These are phyloP conservation scores for Gentiana macrophylla DNA, from an alignment of 257 asterid species.

Conservation along the genomic window DNA sequence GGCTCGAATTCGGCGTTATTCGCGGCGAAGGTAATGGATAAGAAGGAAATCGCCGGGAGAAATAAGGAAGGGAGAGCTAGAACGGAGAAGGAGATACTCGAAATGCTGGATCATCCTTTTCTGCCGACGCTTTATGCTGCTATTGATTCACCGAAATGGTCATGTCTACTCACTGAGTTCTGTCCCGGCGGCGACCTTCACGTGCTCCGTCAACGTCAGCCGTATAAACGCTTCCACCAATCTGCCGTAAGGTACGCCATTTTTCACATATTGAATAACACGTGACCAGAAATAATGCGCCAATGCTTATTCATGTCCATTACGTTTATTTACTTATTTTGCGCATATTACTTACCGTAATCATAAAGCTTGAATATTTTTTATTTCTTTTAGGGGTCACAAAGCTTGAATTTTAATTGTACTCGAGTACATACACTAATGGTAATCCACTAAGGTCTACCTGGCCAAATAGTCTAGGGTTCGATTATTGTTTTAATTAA, in stretches of 20 bases:
- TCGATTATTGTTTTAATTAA: too few species aligned
- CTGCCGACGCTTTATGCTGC: slow-evolving; percentile 75
- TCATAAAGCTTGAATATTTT: not conserved
- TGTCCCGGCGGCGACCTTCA: slow-evolving; percentile 99
- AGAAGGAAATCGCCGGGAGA: slow-evolving; percentile 64
- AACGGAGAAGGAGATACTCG: slow-evolving; percentile 77
- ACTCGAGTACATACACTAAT: too few species aligned
- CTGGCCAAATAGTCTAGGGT: too few species aligned
- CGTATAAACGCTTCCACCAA: slow-evolving; percentile 74
- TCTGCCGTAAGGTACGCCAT: slow-evolving; percentile 72
- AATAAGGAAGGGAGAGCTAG: slow-evolving; percentile 85
- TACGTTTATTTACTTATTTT: too few species aligned
- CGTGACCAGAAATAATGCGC: not conserved
- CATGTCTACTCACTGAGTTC: slow-evolving; percentile 78
- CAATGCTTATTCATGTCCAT: not conserved
- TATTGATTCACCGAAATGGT: slow-evolving; percentile 80
- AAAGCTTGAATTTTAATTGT: too few species aligned
- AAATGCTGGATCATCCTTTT: slow-evolving; percentile 86
- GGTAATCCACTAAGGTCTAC: too few species aligned
- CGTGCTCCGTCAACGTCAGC: slow-evolving; percentile 95
- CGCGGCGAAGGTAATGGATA: slow-evolving; percentile 94
- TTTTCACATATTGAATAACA: not conserved
- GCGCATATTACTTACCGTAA: too few species aligned
- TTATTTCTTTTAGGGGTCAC: too few species aligned
- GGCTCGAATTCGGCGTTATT: slow-evolving; percentile 26